Evolutionary conservation across 371 early-diverging fungal species (phyloP).

Genomic region (Apophysomyces variabilis): DNA sequence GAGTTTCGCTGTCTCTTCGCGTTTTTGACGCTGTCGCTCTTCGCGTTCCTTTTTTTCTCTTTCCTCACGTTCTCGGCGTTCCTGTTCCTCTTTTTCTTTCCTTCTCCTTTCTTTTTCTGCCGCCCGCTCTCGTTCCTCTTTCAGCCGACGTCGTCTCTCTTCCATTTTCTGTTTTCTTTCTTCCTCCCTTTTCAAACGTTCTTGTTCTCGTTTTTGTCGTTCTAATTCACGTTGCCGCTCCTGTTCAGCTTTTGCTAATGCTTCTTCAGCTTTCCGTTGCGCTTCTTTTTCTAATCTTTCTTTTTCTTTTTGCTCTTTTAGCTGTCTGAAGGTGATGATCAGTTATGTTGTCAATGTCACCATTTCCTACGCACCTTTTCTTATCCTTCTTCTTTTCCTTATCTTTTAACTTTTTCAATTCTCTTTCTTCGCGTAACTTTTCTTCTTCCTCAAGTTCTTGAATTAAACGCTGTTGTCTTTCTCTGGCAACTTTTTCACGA

Average conservation of each 20-base stretch:
- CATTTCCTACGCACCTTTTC: constrained; percentile 39
- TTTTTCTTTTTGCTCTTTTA: constrained; percentile 37
- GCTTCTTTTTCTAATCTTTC: constrained; percentile 37
- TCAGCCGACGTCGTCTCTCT: constrained; percentile 56
- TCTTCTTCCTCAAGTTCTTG: constrained; percentile 82
- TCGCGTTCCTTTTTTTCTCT: constrained; percentile 32
- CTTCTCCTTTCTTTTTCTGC: constrained; percentile 63
- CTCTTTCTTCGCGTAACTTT: constrained; percentile 65
- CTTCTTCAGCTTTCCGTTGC: constrained; percentile 35
- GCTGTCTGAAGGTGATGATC: constrained; percentile 16
- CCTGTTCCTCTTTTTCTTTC: constrained; percentile 58
- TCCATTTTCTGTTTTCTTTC: constrained; percentile 56
- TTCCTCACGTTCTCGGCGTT: constrained; percentile 49
- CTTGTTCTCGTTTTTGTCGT: constrained; percentile 56
- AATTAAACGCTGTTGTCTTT: constrained; percentile 77
- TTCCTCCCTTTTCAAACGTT: constrained; percentile 56
- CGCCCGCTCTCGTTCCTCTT: constrained; percentile 60
- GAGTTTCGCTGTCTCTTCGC: constrained; percentile 18
- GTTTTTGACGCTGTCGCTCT: constrained; percentile 41
- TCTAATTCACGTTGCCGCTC: constrained; percentile 40
- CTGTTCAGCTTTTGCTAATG: constrained; percentile 21
- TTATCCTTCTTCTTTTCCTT: constrained; percentile 69
- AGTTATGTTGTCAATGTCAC: neutral
- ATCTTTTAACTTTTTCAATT: constrained; percentile 63
- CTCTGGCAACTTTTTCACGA: constrained; percentile 85